Evolutionary conservation across 805 yeast species (phyloP).

Genomic region (Yarrowia phangngaensis): DNA sequence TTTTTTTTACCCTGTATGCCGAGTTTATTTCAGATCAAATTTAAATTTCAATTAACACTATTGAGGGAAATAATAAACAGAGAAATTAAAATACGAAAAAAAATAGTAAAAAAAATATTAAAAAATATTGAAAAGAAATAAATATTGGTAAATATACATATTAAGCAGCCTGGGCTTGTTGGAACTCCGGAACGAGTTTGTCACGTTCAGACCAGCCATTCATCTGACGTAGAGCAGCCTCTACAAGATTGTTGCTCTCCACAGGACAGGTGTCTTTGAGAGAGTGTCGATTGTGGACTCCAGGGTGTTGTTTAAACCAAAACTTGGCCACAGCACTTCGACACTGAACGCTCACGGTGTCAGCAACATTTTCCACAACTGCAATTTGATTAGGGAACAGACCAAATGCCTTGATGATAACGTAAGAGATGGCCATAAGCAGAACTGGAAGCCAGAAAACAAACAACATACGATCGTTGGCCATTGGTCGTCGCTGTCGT

Average conservation of each 20-base stretch:
- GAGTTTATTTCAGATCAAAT: too few species aligned
- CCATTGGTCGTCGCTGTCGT: constrained; percentile 44
- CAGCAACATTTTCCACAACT: constrained; percentile 14
- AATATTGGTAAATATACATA: too few species aligned
- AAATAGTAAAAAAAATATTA: too few species aligned
- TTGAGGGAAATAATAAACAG: neutral
- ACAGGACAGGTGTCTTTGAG: constrained; percentile 13
- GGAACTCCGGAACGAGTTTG: neutral
- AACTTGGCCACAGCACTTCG: constrained; percentile 20
- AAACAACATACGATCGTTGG: constrained; percentile 75
- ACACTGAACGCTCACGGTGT: constrained; percentile 7
- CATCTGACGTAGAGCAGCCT: constrained; percentile 17
- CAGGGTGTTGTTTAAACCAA: constrained; percentile 23
- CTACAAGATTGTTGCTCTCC: constrained; percentile 13
- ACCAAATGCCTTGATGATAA: constrained; percentile 51
- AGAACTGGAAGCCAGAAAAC: constrained; percentile 90
- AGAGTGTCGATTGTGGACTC: neutral
- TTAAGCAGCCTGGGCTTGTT: constrained; percentile 20
- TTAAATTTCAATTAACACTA: too few species aligned
- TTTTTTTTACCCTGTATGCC: constrained; percentile 25
- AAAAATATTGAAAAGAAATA: too few species aligned
- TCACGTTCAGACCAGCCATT: constrained; percentile 22
- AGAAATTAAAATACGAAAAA: neutral
- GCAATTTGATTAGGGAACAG: constrained; percentile 38
- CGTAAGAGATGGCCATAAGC: constrained; percentile 34